Conservation (phyloP, 148 eudicot genomes). For the Chenopodium suecicum region DNA sequence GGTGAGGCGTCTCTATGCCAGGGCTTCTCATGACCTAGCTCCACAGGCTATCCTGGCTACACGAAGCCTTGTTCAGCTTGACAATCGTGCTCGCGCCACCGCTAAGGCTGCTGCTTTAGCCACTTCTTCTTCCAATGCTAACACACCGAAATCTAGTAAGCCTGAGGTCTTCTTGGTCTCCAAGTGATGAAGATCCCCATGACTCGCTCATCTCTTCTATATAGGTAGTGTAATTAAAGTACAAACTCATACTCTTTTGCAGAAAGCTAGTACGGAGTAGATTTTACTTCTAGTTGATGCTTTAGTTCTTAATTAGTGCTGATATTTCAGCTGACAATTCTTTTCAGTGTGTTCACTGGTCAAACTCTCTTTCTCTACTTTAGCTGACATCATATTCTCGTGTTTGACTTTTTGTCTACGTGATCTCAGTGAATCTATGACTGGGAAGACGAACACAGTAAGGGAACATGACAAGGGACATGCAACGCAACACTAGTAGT, state of each 20-base stretch:
- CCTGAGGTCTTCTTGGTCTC: slow-evolving; percentile 88
- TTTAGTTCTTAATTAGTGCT: background rate
- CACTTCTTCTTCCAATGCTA: slow-evolving; percentile 50
- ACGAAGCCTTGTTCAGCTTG: slow-evolving; percentile 68
- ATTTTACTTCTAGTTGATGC: background rate
- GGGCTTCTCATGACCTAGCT: slow-evolving; percentile 79
- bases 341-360: background rate
- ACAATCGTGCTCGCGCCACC: slow-evolving; percentile 57
- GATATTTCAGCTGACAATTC: background rate
- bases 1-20: slow-evolving; percentile 64
- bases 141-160: slow-evolving; percentile 75
- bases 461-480: background rate
- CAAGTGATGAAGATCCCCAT: slow-evolving; percentile 38
- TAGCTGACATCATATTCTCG: background rate
- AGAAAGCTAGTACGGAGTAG: background rate
- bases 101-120: slow-evolving; percentile 37
- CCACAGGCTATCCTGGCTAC: slow-evolving; percentile 92
- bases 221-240: background rate
- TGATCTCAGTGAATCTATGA: background rate
- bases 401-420: background rate
- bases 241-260: background rate
- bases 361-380: background rate
- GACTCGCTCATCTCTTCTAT: background rate
- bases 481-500: background rate
- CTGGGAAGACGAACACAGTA: background rate